A percentile compares a stretch with the other conserved stretches of the same genome.
Conservation (phyloP, 148 eudicot species). For the Camellia lanceoleosa region DNA sequence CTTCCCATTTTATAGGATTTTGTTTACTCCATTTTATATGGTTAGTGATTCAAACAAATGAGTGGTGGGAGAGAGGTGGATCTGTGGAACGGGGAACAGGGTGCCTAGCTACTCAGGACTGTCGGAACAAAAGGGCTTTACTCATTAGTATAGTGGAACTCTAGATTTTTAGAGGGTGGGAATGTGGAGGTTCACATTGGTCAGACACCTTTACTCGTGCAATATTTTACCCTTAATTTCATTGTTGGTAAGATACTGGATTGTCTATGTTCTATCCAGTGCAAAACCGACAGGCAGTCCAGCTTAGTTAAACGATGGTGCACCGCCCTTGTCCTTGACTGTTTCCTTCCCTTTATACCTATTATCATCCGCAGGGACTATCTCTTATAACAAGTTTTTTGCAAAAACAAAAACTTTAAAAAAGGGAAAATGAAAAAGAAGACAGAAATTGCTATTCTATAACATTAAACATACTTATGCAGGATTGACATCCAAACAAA, state of each 20-base stretch:
- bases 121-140: background rate
- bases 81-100: background rate
- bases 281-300: background rate
- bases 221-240: background rate
- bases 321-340: background rate
- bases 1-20: background rate
- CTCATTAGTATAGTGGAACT: background rate
- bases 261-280: background rate
- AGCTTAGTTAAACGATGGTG: background rate
- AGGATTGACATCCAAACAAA: constrained; percentile 93
- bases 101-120: background rate
- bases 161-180: background rate
- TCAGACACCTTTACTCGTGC: background rate
- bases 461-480: constrained; percentile 10
- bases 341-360: background rate
- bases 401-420: background rate
- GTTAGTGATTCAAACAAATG: background rate
- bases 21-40: background rate
- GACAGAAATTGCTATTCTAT: background rate
- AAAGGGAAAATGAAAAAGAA: background rate
- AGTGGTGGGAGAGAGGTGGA: background rate
- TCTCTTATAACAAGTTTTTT: background rate
- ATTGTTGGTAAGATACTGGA: background rate
- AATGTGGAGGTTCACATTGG: background rate
- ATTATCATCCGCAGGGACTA: background rate